Evolutionary conservation across 805 yeast genomes (phyloP), one percentile per base, ranked within the genome.

Genomic region (Pichia nanzhaoensis): DNA sequence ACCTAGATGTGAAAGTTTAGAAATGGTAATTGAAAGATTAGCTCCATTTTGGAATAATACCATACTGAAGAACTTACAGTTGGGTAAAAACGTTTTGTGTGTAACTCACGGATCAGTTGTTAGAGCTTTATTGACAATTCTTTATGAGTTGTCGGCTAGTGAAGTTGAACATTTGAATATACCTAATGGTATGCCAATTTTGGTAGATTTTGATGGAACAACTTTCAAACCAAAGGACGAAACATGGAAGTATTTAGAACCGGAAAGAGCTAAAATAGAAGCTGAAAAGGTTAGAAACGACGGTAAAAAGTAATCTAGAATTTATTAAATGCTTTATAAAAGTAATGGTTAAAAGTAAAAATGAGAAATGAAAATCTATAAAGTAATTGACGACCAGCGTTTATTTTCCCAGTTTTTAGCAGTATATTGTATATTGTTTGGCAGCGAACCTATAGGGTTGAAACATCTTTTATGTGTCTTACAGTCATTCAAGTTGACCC

Each of bases 51-150:
- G 72, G 60, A 70, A 73, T 44, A 68, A 71, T 39, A 71, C 73
- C n/a, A 70, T 80, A 37, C 67, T 75, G 48, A 61, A 67, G 38
- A 75, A 73, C 50, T 64, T 78, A 51, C 59, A 65, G 53, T 59
- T 64, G 5, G 75, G 71, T 34, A 76, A 79, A 57, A 75, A 79
- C 30, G 82, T 84, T 16, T 60, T 85, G 46, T 64, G 84, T 49
- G 84, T 85, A 42, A 87, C 86, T 13, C 95, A 85, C 71, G 95
- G 95, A 36, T 80, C 86, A 60, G 78, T 90, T 5, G 84, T 84
- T 49, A 73, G 95, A 60, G 85, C 89, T 8, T 67, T 85, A 47
- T 72, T 84, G 54, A 85, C 84, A 64, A 72, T 80, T 54, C 61
- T 85, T 52, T 84, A 81, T 65, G 68, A 69, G 16, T 75, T 85